Evolutionary conservation across 306 rosid genomes (phyloP).

Genomic region (Quillaja saponaria): DNA sequence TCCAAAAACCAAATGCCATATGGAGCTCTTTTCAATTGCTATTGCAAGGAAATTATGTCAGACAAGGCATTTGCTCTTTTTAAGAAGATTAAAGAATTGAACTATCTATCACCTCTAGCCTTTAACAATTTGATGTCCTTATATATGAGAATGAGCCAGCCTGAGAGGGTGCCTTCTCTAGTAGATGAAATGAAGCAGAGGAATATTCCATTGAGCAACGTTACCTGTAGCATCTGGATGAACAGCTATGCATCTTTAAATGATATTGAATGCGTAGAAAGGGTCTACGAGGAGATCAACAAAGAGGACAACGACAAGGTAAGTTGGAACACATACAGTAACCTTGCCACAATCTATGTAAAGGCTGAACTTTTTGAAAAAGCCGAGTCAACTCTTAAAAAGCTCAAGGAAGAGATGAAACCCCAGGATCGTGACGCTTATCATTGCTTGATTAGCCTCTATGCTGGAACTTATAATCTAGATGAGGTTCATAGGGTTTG

Average conservation of each 20-base stretch:
- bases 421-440: constrained; percentile 49
- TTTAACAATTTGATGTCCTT: constrained; percentile 66
- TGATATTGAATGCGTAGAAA: constrained; percentile 54
- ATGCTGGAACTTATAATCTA: constrained; percentile 62
- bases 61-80: constrained; percentile 65
- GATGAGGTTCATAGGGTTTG: constrained; percentile 66
- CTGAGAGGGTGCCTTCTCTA: constrained; percentile 49
- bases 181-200: constrained; percentile 62
- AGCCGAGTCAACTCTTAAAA: constrained; percentile 58
- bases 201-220: constrained; percentile 39
- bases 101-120: constrained; percentile 42
- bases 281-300: constrained; percentile 60
- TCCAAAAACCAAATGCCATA: constrained; percentile 58
- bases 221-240: constrained; percentile 67
- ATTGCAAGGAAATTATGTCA: constrained; percentile 58
- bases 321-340: constrained; percentile 70
- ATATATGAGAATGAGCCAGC: constrained; percentile 63
- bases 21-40: constrained; percentile 73
- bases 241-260: constrained; percentile 53
- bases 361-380: constrained; percentile 61
- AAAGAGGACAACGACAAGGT: constrained; percentile 30
- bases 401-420: constrained; percentile 47
- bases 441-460: constrained; percentile 64
- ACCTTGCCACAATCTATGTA: constrained; percentile 67
- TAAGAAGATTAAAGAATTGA: constrained; percentile 51